These are phyloP conservation scores for Nemania sp. DNA, from an alignment of 2,329 filamentous ascomycete genomes.

Conservation along the genomic window DNA sequence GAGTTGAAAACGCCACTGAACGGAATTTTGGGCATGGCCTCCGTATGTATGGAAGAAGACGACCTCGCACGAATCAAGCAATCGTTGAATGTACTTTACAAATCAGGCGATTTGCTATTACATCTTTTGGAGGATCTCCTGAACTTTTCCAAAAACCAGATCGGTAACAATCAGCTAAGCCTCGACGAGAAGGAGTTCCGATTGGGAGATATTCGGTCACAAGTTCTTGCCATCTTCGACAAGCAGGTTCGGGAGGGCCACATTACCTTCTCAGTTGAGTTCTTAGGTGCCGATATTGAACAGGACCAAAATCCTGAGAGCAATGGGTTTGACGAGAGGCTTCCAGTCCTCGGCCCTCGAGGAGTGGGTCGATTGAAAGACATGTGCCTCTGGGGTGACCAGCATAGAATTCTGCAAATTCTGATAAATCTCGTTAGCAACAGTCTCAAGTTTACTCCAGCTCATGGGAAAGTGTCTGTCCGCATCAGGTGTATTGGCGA, in stretches of 20 bases:
- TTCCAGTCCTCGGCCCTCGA: conserved; percentile 72
- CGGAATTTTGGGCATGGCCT: conserved; percentile 93
- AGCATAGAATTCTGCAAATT: conserved; percentile 91
- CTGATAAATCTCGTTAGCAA: conserved; percentile 94
- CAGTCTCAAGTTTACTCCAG: conserved; percentile 88
- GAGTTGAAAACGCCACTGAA: conserved; percentile 95
- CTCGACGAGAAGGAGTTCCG: conserved; percentile 89
- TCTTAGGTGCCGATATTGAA: conserved; percentile 66
- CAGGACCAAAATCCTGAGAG: conserved; percentile 51
- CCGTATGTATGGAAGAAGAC: conserved; percentile 92
- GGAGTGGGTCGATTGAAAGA: conserved; percentile 80
- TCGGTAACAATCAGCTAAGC: conserved; percentile 84
- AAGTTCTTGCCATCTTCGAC: conserved; percentile 87
- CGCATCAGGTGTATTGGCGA: conserved; percentile 80
- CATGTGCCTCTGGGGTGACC: conserved; percentile 92
- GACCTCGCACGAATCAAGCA: conserved; percentile 82
- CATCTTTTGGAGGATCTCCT: conserved; percentile 90
- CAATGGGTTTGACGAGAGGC: conserved; percentile 52
- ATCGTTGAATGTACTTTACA: conserved; percentile 88
- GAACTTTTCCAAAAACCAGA: conserved; percentile 95
- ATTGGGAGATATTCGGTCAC: conserved; percentile 83
- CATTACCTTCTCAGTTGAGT: conserved; percentile 79
- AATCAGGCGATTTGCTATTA: conserved; percentile 84
- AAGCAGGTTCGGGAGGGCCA: conserved; percentile 85
- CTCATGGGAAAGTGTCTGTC: conserved; percentile 79